phyloP scores from a whole-genome alignment of 768 basidiomycete species.

The Mrakia gelida region DNA sequence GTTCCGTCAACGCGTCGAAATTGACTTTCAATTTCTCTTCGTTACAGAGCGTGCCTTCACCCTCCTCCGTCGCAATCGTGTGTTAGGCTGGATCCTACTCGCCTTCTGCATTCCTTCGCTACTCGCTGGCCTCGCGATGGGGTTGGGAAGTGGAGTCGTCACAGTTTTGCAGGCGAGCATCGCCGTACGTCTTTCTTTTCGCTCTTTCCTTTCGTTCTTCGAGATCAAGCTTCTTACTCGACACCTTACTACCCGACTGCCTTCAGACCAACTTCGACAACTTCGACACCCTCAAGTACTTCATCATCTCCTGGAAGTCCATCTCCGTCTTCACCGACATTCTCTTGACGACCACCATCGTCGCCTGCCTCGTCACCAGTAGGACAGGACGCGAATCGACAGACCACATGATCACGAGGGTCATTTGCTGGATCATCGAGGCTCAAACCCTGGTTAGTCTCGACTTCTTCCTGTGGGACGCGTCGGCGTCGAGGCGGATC shows the following conservation, averaged over 20 bases:
- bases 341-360: neutral
- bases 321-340: neutral
- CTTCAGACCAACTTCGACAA: constrained; percentile 2
- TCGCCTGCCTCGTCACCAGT: neutral
- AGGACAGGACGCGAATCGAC: neutral
- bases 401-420: neutral
- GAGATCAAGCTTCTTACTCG: neutral
- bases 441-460: neutral
- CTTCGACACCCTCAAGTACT: neutral
- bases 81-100: neutral
- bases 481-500: too few species aligned
- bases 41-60: neutral
- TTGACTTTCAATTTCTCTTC: neutral
- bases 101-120: neutral
- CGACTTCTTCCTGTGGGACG: too few species aligned
- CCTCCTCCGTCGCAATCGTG: neutral
- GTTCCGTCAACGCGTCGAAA: neutral
- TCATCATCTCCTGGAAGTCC: neutral
- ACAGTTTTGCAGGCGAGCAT: neutral
- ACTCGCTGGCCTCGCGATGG: neutral
- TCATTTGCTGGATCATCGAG: neutral
- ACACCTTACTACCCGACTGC: neutral
- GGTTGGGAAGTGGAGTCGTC: neutral
- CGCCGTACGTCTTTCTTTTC: neutral
- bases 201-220: neutral